A percentile compares a stretch with the other conserved stretches of the same genome.
Conservation (phyloP, 2,329 filamentous ascomycete species). For the Claviceps sp. region DNA sequence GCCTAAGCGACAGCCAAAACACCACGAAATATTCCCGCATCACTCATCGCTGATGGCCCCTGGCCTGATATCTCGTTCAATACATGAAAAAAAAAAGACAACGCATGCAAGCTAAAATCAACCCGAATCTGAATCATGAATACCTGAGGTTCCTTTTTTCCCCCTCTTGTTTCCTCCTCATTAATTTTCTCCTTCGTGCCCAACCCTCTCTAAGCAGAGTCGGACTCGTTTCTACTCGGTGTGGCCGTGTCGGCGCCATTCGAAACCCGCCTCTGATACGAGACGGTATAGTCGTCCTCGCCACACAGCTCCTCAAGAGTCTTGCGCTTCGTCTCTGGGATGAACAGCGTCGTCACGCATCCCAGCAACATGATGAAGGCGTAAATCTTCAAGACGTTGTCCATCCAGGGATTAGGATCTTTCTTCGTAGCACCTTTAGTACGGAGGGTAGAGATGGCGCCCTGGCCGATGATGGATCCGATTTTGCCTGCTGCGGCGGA, state of each 20-base stretch:
- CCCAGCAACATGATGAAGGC: constrained; percentile 68
- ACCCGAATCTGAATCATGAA: too few relatives aligned
- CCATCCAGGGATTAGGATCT: constrained; percentile 48
- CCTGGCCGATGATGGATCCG: constrained; percentile 43
- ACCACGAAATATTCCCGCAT: too few relatives aligned
- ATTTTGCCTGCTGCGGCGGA: constrained; percentile 42
- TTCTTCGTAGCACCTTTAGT: constrained; percentile 26
- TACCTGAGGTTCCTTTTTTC: too few relatives aligned
- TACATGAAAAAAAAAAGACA: neutral
- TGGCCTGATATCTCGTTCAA: neutral
- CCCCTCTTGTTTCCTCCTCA: neutral
- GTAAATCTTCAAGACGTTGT: constrained; percentile 64
- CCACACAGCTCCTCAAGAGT: constrained; percentile 51
- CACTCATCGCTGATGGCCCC: too few relatives aligned
- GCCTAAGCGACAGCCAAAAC: too few relatives aligned
- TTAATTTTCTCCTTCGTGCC: neutral
- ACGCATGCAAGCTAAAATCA: too few relatives aligned
- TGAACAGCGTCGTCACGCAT: constrained; percentile 53
- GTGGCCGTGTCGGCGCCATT: neutral
- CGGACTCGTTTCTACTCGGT: constrained; percentile 2
- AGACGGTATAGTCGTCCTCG: constrained; percentile 20
- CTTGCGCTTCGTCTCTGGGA: constrained; percentile 62
- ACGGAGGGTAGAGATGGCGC: constrained; percentile 42
- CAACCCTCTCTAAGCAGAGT: neutral
- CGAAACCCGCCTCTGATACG: neutral